Evolutionary conservation across 1,284 basidiomycete genomes (phyloP).

Genomic region (Tilletia walkeri): DNA sequence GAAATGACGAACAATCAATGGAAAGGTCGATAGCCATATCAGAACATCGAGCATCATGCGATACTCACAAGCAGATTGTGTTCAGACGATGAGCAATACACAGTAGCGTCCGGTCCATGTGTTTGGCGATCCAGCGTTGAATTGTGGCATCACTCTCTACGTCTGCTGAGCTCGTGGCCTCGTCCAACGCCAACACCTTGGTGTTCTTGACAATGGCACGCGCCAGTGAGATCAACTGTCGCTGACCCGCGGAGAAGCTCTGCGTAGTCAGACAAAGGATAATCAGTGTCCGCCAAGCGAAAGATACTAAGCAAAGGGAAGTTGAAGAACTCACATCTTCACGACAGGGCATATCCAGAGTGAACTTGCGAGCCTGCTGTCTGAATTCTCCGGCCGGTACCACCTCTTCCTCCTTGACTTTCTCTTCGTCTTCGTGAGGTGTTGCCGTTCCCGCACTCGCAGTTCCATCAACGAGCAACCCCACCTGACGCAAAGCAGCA

Average conservation of each 20-base stretch:
- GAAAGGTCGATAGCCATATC: not conserved
- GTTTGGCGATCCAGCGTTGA: slow-evolving; percentile 23
- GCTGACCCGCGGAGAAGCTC: slow-evolving; percentile 11
- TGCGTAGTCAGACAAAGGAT: not conserved
- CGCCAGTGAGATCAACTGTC: slow-evolving; percentile 62
- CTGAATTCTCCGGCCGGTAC: not conserved
- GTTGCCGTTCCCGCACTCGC: not conserved
- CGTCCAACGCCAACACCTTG: slow-evolving; percentile 25
- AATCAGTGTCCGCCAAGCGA: not conserved
- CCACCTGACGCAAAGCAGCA: slow-evolving; percentile 45
- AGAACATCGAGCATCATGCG: not conserved
- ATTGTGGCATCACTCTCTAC: slow-evolving; percentile 35
- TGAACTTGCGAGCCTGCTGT: slow-evolving; percentile 14
- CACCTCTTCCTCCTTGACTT: not conserved
- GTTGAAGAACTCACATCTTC: slow-evolving; percentile 1
- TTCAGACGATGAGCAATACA: slow-evolving; percentile 29
- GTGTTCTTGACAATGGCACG: slow-evolving; percentile 61
- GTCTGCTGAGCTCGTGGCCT: slow-evolving; percentile 52
- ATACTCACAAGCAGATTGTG: slow-evolving; percentile 56
- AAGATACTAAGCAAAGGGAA: not conserved
- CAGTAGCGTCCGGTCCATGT: slow-evolving; percentile 35
- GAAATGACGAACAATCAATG: not conserved
- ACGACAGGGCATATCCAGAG: slow-evolving; percentile 8
- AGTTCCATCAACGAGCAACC: not conserved
- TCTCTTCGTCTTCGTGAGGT: not conserved